Evolutionary conservation across 495 filamentous ascomycete genomes (phyloP).

Genomic region (Talaromyces borbonicus): DNA sequence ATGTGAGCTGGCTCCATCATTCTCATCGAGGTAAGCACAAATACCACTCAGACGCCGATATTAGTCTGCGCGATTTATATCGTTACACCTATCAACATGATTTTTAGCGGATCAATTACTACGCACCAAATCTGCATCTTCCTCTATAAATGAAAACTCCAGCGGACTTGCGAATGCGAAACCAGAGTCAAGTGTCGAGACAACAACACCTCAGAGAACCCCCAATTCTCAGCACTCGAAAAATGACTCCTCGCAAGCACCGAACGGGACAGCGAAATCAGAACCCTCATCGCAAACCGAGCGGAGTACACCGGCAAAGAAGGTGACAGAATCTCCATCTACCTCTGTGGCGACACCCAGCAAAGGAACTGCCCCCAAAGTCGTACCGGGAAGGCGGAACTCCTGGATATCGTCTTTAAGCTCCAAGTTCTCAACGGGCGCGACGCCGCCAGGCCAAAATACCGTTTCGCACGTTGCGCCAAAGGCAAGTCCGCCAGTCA

Average conservation of each 20-base stretch:
- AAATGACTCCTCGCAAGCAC: background rate
- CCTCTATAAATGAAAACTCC: constrained; percentile 15
- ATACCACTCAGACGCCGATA: background rate
- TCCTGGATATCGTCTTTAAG: constrained; percentile 92
- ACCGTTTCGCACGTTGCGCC: constrained; percentile 27
- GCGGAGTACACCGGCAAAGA: constrained; percentile 1
- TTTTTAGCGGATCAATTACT: constrained; percentile 32
- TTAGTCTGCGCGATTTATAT: constrained; percentile 92
- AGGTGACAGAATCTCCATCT: background rate
- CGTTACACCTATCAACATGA: constrained; percentile 94
- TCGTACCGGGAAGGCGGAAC: constrained; percentile 45
- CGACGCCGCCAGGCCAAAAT: constrained; percentile 36
- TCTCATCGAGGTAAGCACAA: constrained; percentile 47
- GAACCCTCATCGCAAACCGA: background rate
- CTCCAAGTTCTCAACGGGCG: constrained; percentile 80
- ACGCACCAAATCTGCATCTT: constrained; percentile 10
- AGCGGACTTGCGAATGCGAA: constrained; percentile 8
- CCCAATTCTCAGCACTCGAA: background rate
- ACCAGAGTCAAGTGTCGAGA: background rate
- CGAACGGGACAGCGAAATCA: background rate
- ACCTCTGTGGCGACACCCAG: constrained; percentile 7
- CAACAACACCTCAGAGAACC: background rate
- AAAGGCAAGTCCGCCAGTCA: constrained; percentile 35
- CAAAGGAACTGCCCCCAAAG: constrained; percentile 20
- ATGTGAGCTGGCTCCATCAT: constrained; percentile 63